A percentile compares a stretch with the other conserved stretches of the same genome.
Conservation (phyloP, 345 rosid species). For the Trapa incisa region DNA sequence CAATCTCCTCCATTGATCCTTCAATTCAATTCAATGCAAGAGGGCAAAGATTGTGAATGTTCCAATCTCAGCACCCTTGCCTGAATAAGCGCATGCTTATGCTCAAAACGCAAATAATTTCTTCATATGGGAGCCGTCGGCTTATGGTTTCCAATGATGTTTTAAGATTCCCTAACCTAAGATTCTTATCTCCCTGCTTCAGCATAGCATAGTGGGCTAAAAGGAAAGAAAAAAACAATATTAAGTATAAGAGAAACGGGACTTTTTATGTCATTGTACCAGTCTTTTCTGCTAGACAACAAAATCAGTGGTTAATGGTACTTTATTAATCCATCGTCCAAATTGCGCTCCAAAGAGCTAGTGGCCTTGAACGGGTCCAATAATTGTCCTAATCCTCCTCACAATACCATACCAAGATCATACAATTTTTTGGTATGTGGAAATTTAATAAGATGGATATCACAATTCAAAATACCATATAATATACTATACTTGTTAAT, state of each 20-base stretch:
- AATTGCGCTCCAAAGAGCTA: conserved; percentile 2
- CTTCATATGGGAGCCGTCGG: no score
- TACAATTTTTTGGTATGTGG: background rate
- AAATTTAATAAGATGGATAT: no score
- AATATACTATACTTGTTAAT: no score
- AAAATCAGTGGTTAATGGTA: background rate
- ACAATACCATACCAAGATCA: no score
- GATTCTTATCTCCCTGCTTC: background rate
- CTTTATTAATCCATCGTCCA: background rate
- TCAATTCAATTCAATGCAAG: no score
- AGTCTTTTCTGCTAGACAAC: background rate
- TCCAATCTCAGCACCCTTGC: no score
- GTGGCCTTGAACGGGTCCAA: background rate
- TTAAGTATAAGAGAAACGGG: background rate
- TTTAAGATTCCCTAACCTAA: background rate
- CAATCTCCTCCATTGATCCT: no score
- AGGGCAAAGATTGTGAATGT: no score
- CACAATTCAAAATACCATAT: no score
- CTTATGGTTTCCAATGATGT: background rate
- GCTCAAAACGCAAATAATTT: no score
- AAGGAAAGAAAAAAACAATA: no score
- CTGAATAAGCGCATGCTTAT: no score
- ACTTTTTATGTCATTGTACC: background rate
- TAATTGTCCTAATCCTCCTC: background rate
- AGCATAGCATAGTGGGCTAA: conserved; percentile 5